These are phyloP conservation scores for Sclerotinia subarctica DNA, from an alignment of 2,329 filamentous ascomycete species.

Conservation along the genomic window DNA sequence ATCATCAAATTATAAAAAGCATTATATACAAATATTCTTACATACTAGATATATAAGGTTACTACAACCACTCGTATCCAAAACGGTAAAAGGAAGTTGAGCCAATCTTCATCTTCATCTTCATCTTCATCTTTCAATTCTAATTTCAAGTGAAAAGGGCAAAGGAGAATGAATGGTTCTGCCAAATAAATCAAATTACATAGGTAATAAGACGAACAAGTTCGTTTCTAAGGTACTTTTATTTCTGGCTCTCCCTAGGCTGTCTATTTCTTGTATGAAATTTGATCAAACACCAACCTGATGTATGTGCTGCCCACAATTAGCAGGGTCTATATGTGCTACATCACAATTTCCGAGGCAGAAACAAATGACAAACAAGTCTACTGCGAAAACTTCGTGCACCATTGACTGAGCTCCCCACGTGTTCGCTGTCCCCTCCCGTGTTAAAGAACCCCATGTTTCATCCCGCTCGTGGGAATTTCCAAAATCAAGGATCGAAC, in stretches of 20 bases:
- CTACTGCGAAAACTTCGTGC: background rate
- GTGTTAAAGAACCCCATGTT: background rate
- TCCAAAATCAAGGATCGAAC: background rate
- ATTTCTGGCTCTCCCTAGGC: background rate
- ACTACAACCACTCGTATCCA: background rate
- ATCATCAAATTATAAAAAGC: too few species aligned
- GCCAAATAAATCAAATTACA: background rate
- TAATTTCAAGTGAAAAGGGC: background rate
- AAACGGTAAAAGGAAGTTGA: background rate
- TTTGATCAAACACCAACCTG: background rate
- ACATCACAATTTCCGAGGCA: background rate
- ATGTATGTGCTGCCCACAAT: background rate
- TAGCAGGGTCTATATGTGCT: background rate
- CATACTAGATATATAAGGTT: too few species aligned
- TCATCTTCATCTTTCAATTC: background rate
- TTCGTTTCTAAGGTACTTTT: background rate
- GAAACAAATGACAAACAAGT: background rate
- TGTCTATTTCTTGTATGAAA: background rate
- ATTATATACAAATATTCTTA: too few species aligned
- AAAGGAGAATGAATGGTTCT: background rate
- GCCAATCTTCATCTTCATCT: too few species aligned
- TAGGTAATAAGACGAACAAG: background rate
- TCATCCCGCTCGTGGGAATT: background rate
- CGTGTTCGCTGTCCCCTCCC: background rate
- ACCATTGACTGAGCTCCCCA: background rate